Base-by-base conservation (phyloP, 805 yeast genomes). In the Candida namnaoensis region DNA sequence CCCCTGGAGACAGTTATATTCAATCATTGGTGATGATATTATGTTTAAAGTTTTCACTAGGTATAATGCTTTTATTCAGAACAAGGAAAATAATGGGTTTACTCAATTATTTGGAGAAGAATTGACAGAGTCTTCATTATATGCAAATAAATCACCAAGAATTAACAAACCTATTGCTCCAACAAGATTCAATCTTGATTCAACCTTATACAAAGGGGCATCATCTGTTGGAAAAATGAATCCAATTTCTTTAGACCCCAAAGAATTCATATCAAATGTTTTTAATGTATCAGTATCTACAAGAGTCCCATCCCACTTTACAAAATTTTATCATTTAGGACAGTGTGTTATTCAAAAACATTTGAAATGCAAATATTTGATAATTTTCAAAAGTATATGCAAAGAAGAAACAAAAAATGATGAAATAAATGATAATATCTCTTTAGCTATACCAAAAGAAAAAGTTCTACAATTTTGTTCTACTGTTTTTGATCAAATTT, bases 401-500 rank as follows among this genome's bases (percentile, higher is more conserved):
- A 57, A 26, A 7, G 8, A 26, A 1, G 46, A 34, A 10, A 23
- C 30, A 14, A 24, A 50, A n/a, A 19, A 35, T 2, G 13, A 34
- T 7, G 32, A 24, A 8, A 12, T 26, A 15, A 38, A 43, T 3
- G 49, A 57, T 28, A 64, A 69, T 38, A 46, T 68, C 7, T 62
- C 60, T 0, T 41, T 57, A 23, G 57, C 66, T 1, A 57, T 71
- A 0, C 47, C 61, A 0, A 50, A 59, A 8, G 44, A 47, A 10
- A 35, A 45, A 0, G 77, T 82, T 0, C 47, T 70, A 0, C 60
- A 54, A 36, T 76, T 78, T 47, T 50, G 74, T 1, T 46, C 71
- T 2, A 51, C 64, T 0, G 40, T 79, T 0, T 41, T 76, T 5
- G 72, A 70, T 11, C 69, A 66, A 39, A 47, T 81, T 0, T 60